Evolutionary conservation across 2,329 filamentous ascomycete genomes (phyloP), one percentile per base, ranked within the genome.

Genomic region (Epichloe sibirici): DNA sequence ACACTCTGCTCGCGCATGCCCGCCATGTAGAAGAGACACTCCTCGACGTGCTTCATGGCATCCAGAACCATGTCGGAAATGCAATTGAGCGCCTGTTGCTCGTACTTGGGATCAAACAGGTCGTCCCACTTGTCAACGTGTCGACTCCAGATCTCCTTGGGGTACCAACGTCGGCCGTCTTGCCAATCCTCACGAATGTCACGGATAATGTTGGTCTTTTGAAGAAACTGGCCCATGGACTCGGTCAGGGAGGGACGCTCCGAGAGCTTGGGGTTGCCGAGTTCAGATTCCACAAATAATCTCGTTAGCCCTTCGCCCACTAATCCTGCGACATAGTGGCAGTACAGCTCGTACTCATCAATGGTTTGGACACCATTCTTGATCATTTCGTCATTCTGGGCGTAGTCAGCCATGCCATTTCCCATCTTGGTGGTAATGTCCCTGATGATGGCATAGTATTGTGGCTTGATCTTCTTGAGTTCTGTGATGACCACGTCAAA

Each of bases 161-260:
- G 93, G 82, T 89, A 98, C 78, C 95, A 98, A 53, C 88, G 83
- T 56, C 93, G 82, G 61, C 85, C 83, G 68, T 97, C 93, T 54
- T 87, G 79, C 61, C 84, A 84, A 65, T 98, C 93, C 68, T 98
- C 93, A 61, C 84, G 82, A 57, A 97, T 80, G 67, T 98, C 93
- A 65, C 93, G 88, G 65, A 97, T 96, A 67, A 98, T 96, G 76
- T 98, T 98, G 58, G 90, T 95, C 76, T 98, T 95, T 66, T 98
- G 93, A 56, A 98, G 74, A 70, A 98, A 95, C 60, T 95, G 86
- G 25, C 89, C 93, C 93, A 98, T 98, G 45, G 89, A 91, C 70
- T 95, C 90, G 61, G 89, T 88, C 48, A 98, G 79, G 56, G 88
- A 76, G 37, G 86, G 83, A 49, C 88, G 82, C 57, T 90, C 79